A percentile compares a stretch with the other conserved stretches of the same genome.
Conservation (phyloP, 768 basidiomycete genomes). For the Leccinum subgranulosum region DNA sequence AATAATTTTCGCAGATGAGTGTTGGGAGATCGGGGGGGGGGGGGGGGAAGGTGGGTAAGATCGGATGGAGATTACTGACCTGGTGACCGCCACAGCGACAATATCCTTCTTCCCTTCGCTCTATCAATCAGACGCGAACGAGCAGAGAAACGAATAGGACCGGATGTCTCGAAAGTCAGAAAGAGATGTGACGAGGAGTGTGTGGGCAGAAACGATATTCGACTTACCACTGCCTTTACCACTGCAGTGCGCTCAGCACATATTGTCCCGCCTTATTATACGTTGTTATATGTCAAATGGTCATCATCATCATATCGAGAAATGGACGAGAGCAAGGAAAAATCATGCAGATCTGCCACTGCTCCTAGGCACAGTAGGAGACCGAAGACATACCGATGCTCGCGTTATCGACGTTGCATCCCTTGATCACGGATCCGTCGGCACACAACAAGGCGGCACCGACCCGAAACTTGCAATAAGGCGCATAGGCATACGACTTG, state of each 20-base stretch:
- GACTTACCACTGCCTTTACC: slow-evolving; percentile 85
- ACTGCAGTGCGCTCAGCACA: slow-evolving; percentile 95
- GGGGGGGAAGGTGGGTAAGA: background rate
- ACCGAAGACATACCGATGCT: slow-evolving; percentile 69
- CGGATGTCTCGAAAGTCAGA: background rate
- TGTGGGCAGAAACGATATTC: background rate
- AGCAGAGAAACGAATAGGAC: background rate
- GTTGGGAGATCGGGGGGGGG: too few species aligned
- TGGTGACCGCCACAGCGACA: slow-evolving; percentile 73
- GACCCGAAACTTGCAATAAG: slow-evolving; percentile 93
- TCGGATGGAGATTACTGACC: slow-evolving; percentile 44
- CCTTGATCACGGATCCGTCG: slow-evolving; percentile 72
- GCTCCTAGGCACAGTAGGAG: background rate
- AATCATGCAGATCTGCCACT: background rate
- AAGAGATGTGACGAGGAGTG: background rate
- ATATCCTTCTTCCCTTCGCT: slow-evolving; percentile 76
- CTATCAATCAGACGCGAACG: slow-evolving; percentile 34
- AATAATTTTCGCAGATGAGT: background rate
- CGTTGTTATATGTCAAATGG: slow-evolving; percentile 27
- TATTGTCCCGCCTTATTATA: slow-evolving; percentile 69
- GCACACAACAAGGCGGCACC: slow-evolving; percentile 79
- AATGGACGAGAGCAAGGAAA: background rate
- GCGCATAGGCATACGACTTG: slow-evolving; percentile 70
- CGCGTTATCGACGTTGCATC: slow-evolving; percentile 93
- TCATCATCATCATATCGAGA: background rate